Percentiles rank a stretch among this genome's conserved stretches.
Evolutionary conservation across 2,329 filamentous ascomycete species (phyloP).

Genomic region (Waltergamsia citrina): DNA sequence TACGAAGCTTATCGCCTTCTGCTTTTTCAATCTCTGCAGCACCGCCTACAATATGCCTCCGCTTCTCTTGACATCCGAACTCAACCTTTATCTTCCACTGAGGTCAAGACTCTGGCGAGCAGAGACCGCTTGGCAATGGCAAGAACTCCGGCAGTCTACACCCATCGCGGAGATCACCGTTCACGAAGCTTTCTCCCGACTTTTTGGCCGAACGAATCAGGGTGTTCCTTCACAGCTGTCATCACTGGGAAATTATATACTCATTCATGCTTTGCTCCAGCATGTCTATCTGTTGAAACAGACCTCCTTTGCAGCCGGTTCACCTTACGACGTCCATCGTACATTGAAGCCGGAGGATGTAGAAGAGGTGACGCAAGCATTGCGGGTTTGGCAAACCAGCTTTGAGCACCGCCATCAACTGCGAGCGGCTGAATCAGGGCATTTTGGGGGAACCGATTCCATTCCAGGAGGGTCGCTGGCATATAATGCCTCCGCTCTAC

Average conservation of each 20-base stretch:
- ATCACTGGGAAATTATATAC: constrained; percentile 58
- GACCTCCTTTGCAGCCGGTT: constrained; percentile 40
- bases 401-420: constrained; percentile 47
- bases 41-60: constrained; percentile 53
- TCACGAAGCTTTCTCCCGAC: constrained; percentile 45
- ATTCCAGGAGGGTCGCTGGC: constrained; percentile 51
- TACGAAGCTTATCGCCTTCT: constrained; percentile 51
- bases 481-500: constrained; percentile 54
- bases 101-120: constrained; percentile 48
- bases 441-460: constrained; percentile 36
- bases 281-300: constrained; percentile 63
- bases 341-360: constrained; percentile 44
- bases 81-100: constrained; percentile 45
- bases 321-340: constrained; percentile 38
- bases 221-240: constrained; percentile 40
- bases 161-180: constrained; percentile 41
- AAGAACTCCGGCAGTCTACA: constrained; percentile 42
- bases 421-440: constrained; percentile 36
- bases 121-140: constrained; percentile 50
- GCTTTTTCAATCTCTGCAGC: constrained; percentile 54
- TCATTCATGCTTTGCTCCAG: constrained; percentile 64
- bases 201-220: constrained; percentile 42
- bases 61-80: constrained; percentile 46
- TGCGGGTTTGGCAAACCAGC: constrained; percentile 48
- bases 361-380: constrained; percentile 43